Base-by-base conservation (phyloP, 345 rosid species). In the Arabidopsis arenosa region DNA sequence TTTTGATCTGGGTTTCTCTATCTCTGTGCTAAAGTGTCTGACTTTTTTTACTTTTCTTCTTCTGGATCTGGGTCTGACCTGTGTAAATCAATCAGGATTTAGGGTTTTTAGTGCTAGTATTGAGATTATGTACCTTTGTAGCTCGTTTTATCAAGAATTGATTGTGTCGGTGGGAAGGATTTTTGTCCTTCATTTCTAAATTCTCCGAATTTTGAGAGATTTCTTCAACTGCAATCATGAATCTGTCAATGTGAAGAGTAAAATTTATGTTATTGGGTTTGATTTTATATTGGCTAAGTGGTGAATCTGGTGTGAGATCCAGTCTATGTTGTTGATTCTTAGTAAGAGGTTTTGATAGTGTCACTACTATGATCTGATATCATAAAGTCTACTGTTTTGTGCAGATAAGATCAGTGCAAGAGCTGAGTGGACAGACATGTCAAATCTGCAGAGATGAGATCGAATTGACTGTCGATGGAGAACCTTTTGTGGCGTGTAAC, bases 391-490 rank as follows among this genome's bases (percentile, higher is more conserved):
- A 3, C 4, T 68, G 59, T 53, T 32, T 30, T 69, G 63, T 79
- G 51, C 92, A 95, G 99, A 95, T 95, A 84, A 90, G 87, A 80
- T 95, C 97, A 7, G 99, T 95, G 72, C 78, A 85, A 80, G 99
- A 95, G 84, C 81, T 93, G 62, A 95, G 98, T 70, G 97, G 96
- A 18, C 99, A 93, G 80, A 92, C 84, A 63, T 95, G 99, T 73
- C 87, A 93, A 77, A 93, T 95, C 70, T 95, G 99, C 75, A 91
- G 90, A 61, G 99, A 95, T 32, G 98, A 89, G 82, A 85, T 95
- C 17, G 98, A 93, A 79, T 54, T 95, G 63, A 85, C 94, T 0
- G 91, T 83, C 8, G 88, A 84, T 44, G 96, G 97, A 45, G 99
- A 95, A 80, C 85, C 82, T 7, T 95, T 95, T 39, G 97, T 95